A percentile compares a stretch with the other conserved stretches of the same genome.
Conservation (phyloP, 768 basidiomycete genomes). For the Leucocoprinus leucothites region DNA sequence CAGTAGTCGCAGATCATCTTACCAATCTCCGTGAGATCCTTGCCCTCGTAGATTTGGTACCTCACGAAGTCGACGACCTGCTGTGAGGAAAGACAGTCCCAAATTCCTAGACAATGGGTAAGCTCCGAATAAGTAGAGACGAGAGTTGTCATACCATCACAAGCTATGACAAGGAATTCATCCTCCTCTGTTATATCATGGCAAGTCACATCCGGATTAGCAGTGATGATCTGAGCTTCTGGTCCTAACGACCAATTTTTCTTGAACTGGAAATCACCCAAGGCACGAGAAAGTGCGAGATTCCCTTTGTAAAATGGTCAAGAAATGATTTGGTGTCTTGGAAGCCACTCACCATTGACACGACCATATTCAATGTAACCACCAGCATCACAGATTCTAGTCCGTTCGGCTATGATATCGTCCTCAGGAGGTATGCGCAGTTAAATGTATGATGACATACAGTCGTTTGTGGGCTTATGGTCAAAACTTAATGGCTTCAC, state of each 20-base stretch:
- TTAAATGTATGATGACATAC: slow-evolving; percentile 37
- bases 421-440: background rate
- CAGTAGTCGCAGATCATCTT: slow-evolving; percentile 92
- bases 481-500: slow-evolving; percentile 90
- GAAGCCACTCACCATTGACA: slow-evolving; percentile 73
- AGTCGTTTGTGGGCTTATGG: slow-evolving; percentile 90
- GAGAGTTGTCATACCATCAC: slow-evolving; percentile 65
- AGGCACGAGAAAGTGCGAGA: slow-evolving; percentile 88
- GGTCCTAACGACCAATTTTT: slow-evolving; percentile 79
- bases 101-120: slow-evolving; percentile 70
- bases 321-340: background rate
- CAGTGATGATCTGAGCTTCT: slow-evolving; percentile 92
- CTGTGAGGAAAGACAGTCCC: slow-evolving; percentile 95
- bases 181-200: slow-evolving; percentile 87
- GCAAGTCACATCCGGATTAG: slow-evolving; percentile 85
- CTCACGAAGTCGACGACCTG: slow-evolving; percentile 90
- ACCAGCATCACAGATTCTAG: slow-evolving; percentile 85
- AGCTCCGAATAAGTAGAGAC: background rate
- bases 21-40: slow-evolving; percentile 77
- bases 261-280: slow-evolving; percentile 99
- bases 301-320: slow-evolving; percentile 60
- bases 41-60: slow-evolving; percentile 74
- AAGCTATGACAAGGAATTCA: slow-evolving; percentile 95
- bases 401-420: slow-evolving; percentile 62
- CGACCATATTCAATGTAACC: slow-evolving; percentile 96